Conservation (phyloP, 768 basidiomycete genomes). For the Lactarius tabidus region DNA sequence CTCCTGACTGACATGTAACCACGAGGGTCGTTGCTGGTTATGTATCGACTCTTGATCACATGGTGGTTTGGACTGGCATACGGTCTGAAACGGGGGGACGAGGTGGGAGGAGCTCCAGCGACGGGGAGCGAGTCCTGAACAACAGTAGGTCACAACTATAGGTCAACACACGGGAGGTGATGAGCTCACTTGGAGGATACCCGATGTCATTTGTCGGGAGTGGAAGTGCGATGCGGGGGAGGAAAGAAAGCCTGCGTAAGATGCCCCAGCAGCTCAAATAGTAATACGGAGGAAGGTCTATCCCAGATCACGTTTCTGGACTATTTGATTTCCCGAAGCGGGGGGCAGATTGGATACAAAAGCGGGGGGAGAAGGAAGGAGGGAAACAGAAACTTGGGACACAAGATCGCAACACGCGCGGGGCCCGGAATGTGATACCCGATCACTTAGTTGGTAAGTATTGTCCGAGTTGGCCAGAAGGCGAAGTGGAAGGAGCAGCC, state of each 20-base stretch:
- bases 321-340: conserved; percentile 26
- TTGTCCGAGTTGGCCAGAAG: conserved; percentile 2
- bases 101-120: conserved; percentile 25
- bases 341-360: neutral
- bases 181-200: conserved; percentile 31
- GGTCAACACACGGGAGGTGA: neutral
- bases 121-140: conserved; percentile 35
- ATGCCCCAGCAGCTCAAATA: conserved; percentile 19
- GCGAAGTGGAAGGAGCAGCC: neutral
- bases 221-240: conserved; percentile 12
- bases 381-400: conserved; percentile 12
- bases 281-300: conserved; percentile 20
- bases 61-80: conserved; percentile 74
- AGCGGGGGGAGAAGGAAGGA: conserved; percentile 1
- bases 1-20: conserved; percentile 70
- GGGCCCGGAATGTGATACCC: conserved; percentile 17
- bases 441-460: conserved; percentile 10
- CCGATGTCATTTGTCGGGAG: conserved; percentile 31
- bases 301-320: conserved; percentile 22
- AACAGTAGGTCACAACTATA: neutral
- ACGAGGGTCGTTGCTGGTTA: conserved; percentile 83
- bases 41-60: conserved; percentile 82
- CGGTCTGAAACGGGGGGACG: conserved; percentile 51
- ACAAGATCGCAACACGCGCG: conserved; percentile 14
- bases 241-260: conserved; percentile 28